These are phyloP conservation scores for Xylariaceae sp. DNA, from an alignment of 2,329 filamentous ascomycete genomes.

Conservation along the genomic window DNA sequence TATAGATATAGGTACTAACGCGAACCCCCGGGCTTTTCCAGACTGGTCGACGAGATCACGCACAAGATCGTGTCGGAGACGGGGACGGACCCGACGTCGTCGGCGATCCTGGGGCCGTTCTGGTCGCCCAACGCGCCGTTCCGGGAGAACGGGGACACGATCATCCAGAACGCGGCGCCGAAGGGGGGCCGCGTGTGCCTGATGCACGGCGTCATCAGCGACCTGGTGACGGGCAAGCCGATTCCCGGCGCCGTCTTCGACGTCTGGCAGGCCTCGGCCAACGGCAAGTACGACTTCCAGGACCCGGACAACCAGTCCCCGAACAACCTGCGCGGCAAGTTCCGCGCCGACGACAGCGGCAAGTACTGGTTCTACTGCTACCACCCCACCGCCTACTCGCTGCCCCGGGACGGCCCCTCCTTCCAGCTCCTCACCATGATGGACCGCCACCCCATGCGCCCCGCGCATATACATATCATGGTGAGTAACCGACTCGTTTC, in stretches of 20 bases:
- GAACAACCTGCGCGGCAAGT: constrained; percentile 79
- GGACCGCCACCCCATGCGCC: constrained; percentile 53
- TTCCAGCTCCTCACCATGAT: constrained; percentile 47
- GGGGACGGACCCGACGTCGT: constrained; percentile 68
- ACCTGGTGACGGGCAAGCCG: constrained; percentile 49
- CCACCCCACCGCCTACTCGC: constrained; percentile 72
- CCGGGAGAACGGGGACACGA: constrained; percentile 65
- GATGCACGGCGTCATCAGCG: constrained; percentile 69
- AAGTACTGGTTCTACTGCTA: constrained; percentile 76
- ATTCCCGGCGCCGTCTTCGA: constrained; percentile 72
- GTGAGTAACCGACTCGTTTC: constrained; percentile 32
- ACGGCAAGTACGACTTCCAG: constrained; percentile 77
- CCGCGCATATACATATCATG: constrained; percentile 56
- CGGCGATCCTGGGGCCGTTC: constrained; percentile 76
- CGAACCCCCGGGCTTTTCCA: constrained; percentile 29
- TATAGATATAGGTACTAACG: constrained; percentile 6
- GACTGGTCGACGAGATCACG: constrained; percentile 68
- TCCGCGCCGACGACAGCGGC: constrained; percentile 69
- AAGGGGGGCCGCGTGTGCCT: constrained; percentile 64
- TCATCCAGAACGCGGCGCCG: constrained; percentile 64
- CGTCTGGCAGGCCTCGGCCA: constrained; percentile 77
- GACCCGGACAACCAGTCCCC: constrained; percentile 70
- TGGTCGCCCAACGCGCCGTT: constrained; percentile 77
- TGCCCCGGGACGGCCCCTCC: constrained; percentile 63
- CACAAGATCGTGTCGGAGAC: constrained; percentile 66